Conservation (phyloP, 179 eudicot genomes). For the Silene noctiflora region DNA sequence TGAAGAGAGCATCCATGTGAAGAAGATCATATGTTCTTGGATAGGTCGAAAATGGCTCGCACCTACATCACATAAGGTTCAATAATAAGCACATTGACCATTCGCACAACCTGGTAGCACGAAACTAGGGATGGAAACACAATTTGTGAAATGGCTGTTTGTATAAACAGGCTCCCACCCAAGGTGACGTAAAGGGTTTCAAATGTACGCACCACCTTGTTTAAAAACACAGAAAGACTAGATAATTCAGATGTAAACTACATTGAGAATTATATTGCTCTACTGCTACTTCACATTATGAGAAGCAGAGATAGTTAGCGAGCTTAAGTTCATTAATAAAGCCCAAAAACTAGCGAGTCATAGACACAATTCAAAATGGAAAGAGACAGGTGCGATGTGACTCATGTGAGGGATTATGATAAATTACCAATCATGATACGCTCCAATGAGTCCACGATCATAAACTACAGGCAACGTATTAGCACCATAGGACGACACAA, state of each 20-base stretch:
- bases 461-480: conserved; percentile 68
- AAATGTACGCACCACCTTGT: background rate
- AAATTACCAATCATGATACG: conserved; percentile 76
- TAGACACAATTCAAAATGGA: background rate
- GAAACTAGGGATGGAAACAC: background rate
- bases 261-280: background rate
- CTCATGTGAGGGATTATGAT: background rate
- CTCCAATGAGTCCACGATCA: conserved; percentile 89
- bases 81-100: background rate
- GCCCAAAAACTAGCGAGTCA: background rate
- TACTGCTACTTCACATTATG: background rate
- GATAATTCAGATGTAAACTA: background rate
- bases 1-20: conserved; percentile 69
- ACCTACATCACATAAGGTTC: conserved; percentile 38
- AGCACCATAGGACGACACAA: conserved; percentile 69
- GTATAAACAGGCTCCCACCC: background rate
- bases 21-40: conserved; percentile 89
- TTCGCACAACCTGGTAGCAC: background rate
- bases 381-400: background rate
- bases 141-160: background rate
- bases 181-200: background rate
- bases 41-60: conserved; percentile 94
- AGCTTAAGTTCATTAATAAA: background rate
- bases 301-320: background rate
- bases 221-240: background rate